Evolutionary conservation across 2,329 filamentous ascomycete species (phyloP).

Genomic region (Verticillium zaregamsianum): DNA sequence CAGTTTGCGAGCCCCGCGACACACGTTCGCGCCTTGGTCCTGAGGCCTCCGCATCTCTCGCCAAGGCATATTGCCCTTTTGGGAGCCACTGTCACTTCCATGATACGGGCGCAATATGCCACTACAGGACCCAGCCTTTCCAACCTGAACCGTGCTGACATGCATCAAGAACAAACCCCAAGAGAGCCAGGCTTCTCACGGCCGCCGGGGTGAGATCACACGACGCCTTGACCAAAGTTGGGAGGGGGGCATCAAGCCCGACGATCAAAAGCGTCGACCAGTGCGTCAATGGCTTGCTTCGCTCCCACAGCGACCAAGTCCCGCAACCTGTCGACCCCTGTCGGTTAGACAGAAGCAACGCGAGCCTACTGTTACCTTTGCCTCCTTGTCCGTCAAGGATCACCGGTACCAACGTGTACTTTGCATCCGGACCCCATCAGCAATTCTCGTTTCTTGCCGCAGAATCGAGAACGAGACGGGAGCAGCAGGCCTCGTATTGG

Average conservation of each 20-base stretch:
- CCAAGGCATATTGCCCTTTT: neutral
- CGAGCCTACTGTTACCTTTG: neutral
- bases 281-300: neutral
- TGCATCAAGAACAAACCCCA: neutral
- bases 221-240: neutral
- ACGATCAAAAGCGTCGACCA: neutral
- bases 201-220: too few relatives aligned
- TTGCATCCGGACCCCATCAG: neutral
- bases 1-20: neutral
- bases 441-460: neutral
- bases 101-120: neutral
- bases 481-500: neutral
- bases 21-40: neutral
- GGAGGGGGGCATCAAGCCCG: neutral
- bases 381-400: neutral
- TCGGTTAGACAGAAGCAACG: neutral
- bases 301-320: neutral
- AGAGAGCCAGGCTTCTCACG: too few relatives aligned
- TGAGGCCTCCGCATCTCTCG: neutral
- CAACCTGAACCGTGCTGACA: neutral
- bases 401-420: neutral
- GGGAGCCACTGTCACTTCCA: neutral
- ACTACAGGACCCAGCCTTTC: neutral
- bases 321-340: neutral
- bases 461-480: neutral